Percentiles rank a stretch among this genome's conserved stretches.
These are phyloP conservation scores for Arbutus unedo DNA, from an alignment of 148 eudicot species.

Conservation along the genomic window DNA sequence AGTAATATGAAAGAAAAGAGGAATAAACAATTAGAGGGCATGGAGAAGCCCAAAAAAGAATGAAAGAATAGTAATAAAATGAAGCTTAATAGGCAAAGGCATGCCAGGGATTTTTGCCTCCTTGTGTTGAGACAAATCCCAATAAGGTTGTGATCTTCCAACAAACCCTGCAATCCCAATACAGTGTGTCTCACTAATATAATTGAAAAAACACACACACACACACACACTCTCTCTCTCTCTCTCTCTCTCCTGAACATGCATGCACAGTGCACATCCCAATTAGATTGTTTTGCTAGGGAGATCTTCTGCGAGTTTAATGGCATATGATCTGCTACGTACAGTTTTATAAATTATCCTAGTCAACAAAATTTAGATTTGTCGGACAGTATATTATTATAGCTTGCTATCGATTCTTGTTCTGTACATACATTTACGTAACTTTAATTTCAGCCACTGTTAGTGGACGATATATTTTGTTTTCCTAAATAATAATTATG, in stretches of 20 bases:
- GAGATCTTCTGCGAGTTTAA: not conserved
- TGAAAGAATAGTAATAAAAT: not conserved
- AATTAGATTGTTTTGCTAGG: not conserved
- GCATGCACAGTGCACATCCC: slow-evolving; percentile 1
- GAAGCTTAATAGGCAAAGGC: not conserved
- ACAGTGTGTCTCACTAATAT: not conserved
- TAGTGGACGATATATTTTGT: too few relatives aligned
- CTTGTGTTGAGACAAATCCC: not conserved
- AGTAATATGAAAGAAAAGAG: too few relatives aligned
- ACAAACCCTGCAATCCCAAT: not conserved
- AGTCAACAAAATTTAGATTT: too few relatives aligned
- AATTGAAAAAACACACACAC: too few relatives aligned
- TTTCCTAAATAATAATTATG: too few relatives aligned
- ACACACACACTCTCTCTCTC: not conserved
- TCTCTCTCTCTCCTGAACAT: not conserved
- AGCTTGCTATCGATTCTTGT: too few relatives aligned
- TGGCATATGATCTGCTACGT: not conserved
- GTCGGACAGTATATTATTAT: too few relatives aligned
- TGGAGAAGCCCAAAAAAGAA: not conserved
- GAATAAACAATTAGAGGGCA: not conserved
- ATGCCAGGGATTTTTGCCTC: slow-evolving; percentile 4
- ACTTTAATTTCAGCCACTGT: too few relatives aligned
- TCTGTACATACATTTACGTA: too few relatives aligned
- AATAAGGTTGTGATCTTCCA: not conserved
- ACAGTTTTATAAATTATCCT: not conserved